phyloP scores from a whole-genome alignment of 208 protist species.

The Vickermania spadyakhi region DNA sequence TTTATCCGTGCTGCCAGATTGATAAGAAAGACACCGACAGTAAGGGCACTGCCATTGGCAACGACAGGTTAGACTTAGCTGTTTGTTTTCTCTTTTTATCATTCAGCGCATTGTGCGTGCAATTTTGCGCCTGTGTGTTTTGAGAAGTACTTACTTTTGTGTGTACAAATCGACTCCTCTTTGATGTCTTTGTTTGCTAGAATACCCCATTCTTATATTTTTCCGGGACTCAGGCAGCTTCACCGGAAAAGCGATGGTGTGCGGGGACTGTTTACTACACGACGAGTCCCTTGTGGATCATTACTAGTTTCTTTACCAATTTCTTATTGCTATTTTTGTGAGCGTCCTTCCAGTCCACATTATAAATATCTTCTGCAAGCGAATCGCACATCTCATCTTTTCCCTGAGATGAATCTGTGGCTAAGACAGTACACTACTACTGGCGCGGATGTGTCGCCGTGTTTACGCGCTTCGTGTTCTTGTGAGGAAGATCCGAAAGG shows the following conservation, averaged over 20 bases:
- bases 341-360: not conserved
- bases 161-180: too few species aligned
- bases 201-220: conserved; percentile 5
- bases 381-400: conserved; percentile 10
- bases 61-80: too few species aligned
- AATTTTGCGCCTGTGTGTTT: too few species aligned
- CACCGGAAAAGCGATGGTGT: conserved; percentile 32
- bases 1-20: too few species aligned
- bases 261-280: conserved; percentile 35
- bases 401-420: conserved; percentile 57
- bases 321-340: conserved; percentile 44
- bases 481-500: too few species aligned
- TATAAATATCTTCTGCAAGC: not conserved
- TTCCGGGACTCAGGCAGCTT: conserved; percentile 19
- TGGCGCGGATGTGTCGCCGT: conserved; percentile 8
- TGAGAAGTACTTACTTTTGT: too few species aligned
- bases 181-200: conserved; percentile 1
- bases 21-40: too few species aligned
- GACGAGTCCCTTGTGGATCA: conserved; percentile 22
- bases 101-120: too few species aligned
- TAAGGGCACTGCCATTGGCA: too few species aligned
- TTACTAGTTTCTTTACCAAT: conserved; percentile 47
- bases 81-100: too few species aligned
- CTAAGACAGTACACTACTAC: conserved; percentile 39
- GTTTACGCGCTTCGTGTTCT: conserved; percentile 26